Conservation (phyloP, 1,284 basidiomycete genomes). For the Fomes fomentarius region DNA sequence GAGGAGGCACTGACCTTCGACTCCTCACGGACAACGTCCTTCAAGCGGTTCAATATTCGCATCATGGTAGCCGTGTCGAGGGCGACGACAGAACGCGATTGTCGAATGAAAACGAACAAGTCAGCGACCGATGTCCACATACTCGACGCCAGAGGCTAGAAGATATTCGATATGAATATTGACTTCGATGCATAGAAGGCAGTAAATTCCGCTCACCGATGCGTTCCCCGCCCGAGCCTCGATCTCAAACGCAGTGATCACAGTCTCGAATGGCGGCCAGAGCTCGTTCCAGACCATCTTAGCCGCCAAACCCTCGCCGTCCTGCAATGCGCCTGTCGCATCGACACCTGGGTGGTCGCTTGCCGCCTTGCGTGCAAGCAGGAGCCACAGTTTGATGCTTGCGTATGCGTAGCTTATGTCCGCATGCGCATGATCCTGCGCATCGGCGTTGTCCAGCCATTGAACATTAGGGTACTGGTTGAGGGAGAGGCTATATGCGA, state of each 20-base stretch:
- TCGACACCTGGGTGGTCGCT: constrained; percentile 6
- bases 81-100: constrained; percentile 54
- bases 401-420: constrained; percentile 71
- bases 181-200: not conserved
- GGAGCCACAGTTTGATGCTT: constrained; percentile 69
- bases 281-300: constrained; percentile 70
- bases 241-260: constrained; percentile 51
- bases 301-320: constrained; percentile 40
- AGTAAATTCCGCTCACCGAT: constrained; percentile 41
- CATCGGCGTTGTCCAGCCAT: constrained; percentile 30
- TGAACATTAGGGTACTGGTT: constrained; percentile 19
- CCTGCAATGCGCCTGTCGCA: constrained; percentile 9
- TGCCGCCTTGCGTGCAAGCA: constrained; percentile 49
- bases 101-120: constrained; percentile 62
- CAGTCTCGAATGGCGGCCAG: constrained; percentile 67
- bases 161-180: not conserved
- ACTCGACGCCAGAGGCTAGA: constrained; percentile 58
- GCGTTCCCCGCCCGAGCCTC: constrained; percentile 49
- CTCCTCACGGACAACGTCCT: constrained; percentile 48
- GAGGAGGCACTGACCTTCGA: constrained; percentile 47
- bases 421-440: constrained; percentile 45
- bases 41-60: constrained; percentile 51
- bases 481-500: constrained; percentile 49
- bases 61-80: constrained; percentile 56
- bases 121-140: constrained; percentile 66